Percentiles rank a stretch among this genome's conserved stretches.
phyloP scores from a whole-genome alignment of 441 rosid species.

The Adansonia rubrostipa region DNA sequence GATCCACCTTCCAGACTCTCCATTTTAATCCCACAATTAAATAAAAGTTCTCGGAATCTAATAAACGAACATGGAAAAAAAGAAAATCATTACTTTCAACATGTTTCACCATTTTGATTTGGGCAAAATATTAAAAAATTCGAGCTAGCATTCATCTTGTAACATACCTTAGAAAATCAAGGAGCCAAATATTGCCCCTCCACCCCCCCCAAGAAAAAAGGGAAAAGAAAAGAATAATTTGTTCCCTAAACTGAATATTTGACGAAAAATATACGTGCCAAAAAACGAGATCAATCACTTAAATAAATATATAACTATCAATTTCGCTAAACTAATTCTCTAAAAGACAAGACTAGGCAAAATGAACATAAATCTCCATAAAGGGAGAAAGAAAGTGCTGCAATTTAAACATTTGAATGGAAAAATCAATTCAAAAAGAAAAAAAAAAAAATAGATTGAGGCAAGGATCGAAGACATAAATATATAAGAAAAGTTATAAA shows the following conservation, averaged over 20 bases:
- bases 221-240: background rate
- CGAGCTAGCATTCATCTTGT: background rate
- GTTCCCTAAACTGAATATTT: background rate
- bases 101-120: slow-evolving; percentile 11
- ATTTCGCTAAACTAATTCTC: background rate
- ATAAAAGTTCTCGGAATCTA: background rate
- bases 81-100: background rate
- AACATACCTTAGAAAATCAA: background rate
- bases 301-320: background rate
- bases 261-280: background rate
- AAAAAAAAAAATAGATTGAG: background rate
- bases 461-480: background rate
- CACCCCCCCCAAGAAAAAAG: background rate
- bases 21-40: slow-evolving; percentile 20
- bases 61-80: background rate
- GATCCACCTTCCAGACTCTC: slow-evolving; percentile 30
- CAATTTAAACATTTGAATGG: background rate
- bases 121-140: background rate
- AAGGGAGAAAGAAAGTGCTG: background rate
- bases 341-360: background rate
- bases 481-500: background rate
- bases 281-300: background rate
- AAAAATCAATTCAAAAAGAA: background rate
- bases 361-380: background rate
- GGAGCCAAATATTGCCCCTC: background rate